Conservation (phyloP, 768 basidiomycete species). For the Phanerochaete sordida region DNA sequence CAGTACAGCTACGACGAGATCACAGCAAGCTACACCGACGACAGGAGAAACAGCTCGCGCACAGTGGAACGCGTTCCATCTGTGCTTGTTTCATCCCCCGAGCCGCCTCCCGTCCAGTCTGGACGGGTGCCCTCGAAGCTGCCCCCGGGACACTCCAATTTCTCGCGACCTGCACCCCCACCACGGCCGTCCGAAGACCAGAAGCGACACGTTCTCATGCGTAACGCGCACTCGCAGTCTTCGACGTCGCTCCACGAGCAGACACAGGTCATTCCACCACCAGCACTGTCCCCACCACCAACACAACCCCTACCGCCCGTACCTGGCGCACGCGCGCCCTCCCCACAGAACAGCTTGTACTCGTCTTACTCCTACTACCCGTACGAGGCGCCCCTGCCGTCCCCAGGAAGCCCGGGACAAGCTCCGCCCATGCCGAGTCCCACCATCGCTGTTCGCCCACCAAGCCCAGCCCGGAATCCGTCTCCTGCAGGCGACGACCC, state of each 20-base stretch:
- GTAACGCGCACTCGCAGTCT: slow-evolving; percentile 46
- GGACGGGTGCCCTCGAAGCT: slow-evolving; percentile 19
- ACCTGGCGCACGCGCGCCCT: slow-evolving; percentile 33
- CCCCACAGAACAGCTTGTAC: slow-evolving; percentile 43
- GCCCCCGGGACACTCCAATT: slow-evolving; percentile 4
- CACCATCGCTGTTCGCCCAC: slow-evolving; percentile 9
- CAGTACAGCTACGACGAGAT: slow-evolving; percentile 21
- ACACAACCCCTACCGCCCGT: slow-evolving; percentile 22
- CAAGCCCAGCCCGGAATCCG: slow-evolving; percentile 7
- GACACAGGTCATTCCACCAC: slow-evolving; percentile 3
- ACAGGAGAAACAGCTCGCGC: slow-evolving; percentile 7
- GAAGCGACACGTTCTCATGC: slow-evolving; percentile 49
- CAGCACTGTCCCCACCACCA: slow-evolving; percentile 11
- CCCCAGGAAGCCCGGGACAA: slow-evolving; percentile 27
- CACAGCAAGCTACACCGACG: slow-evolving; percentile 18
- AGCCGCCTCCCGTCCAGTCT: background rate
- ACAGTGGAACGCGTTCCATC: background rate
- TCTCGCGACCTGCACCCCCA: slow-evolving; percentile 56
- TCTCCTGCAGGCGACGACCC: slow-evolving; percentile 1
- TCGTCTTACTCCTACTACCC: slow-evolving; percentile 68
- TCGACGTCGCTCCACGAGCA: slow-evolving; percentile 17
- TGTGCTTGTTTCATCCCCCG: background rate
- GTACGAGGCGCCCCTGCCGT: slow-evolving; percentile 42
- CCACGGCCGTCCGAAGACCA: slow-evolving; percentile 34
- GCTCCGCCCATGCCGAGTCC: slow-evolving; percentile 13